Evolutionary conservation across 345 rosid genomes (phyloP).

Genomic region (Camelina hispida): DNA sequence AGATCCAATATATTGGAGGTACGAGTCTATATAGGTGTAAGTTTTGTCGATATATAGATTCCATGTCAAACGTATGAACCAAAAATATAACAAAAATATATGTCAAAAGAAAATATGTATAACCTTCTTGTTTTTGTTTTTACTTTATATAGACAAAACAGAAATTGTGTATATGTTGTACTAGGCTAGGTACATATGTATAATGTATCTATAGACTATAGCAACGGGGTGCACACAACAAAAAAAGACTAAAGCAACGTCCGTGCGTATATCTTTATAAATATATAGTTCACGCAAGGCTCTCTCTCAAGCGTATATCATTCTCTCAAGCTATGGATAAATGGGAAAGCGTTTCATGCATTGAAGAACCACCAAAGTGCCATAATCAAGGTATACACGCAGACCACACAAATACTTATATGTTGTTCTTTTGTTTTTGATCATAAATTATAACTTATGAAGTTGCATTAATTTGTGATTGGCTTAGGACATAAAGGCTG

Average conservation of each 20-base stretch:
- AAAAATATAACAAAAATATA: background rate
- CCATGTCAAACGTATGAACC: background rate
- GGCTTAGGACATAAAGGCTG: constrained; percentile 8
- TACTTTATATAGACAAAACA: background rate
- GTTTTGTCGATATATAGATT: background rate
- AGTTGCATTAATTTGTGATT: background rate
- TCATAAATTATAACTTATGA: background rate
- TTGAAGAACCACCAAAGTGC: constrained; percentile 1
- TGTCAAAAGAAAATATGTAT: background rate
- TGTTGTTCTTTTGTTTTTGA: background rate
- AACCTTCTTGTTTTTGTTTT: background rate
- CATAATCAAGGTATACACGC: constrained; percentile 29
- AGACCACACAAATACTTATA: background rate
- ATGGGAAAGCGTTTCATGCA: constrained; percentile 26
- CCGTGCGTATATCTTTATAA: constrained; percentile 13
- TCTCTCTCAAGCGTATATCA: constrained; percentile 19
- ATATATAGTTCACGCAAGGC: background rate
- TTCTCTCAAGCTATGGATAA: constrained; percentile 25
- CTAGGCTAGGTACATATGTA: background rate
- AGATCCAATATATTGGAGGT: background rate
- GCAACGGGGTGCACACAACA: too few species aligned
- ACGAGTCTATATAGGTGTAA: background rate
- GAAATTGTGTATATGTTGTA: background rate
- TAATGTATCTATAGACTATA: background rate
- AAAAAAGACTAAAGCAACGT: background rate